These are phyloP conservation scores for Gardenia jasminoides DNA, from an alignment of 257 asterid species.

Conservation along the genomic window DNA sequence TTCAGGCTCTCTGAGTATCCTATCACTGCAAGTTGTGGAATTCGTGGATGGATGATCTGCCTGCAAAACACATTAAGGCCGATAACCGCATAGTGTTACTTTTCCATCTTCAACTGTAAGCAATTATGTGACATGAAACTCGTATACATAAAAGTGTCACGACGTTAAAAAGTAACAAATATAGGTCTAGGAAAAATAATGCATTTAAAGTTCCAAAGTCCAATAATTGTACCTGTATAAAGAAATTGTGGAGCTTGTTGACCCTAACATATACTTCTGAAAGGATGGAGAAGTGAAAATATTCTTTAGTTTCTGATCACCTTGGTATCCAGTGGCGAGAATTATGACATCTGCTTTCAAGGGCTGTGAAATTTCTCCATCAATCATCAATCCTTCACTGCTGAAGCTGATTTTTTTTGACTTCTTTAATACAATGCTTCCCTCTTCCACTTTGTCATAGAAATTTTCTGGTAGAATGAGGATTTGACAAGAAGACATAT, in stretches of 20 bases:
- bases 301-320: slow-evolving; percentile 50
- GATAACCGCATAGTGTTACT: too few relatives aligned
- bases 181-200: too few relatives aligned
- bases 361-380: slow-evolving; percentile 35
- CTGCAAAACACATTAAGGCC: slow-evolving; percentile 22
- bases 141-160: not conserved
- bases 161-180: not conserved
- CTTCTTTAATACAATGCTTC: slow-evolving; percentile 46
- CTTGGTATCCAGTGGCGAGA: slow-evolving; percentile 60
- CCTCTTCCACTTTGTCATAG: slow-evolving; percentile 53
- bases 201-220: not conserved
- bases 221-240: slow-evolving; percentile 46
- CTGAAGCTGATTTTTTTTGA: slow-evolving; percentile 30
- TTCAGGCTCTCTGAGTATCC: slow-evolving; percentile 57
- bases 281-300: slow-evolving; percentile 40
- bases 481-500: slow-evolving; percentile 39
- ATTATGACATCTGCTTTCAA: slow-evolving; percentile 48
- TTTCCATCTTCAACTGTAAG: too few relatives aligned
- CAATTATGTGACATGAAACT: not conserved
- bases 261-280: slow-evolving; percentile 31
- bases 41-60: slow-evolving; percentile 64
- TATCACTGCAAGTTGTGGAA: slow-evolving; percentile 65
- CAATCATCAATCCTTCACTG: slow-evolving; percentile 44
- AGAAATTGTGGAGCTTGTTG: slow-evolving; percentile 43
- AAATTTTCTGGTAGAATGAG: slow-evolving; percentile 36